Percentiles rank a stretch among this genome's conserved stretches.
phyloP scores from a whole-genome alignment of 179 eudicot genomes.

The Actinidia polygama region DNA sequence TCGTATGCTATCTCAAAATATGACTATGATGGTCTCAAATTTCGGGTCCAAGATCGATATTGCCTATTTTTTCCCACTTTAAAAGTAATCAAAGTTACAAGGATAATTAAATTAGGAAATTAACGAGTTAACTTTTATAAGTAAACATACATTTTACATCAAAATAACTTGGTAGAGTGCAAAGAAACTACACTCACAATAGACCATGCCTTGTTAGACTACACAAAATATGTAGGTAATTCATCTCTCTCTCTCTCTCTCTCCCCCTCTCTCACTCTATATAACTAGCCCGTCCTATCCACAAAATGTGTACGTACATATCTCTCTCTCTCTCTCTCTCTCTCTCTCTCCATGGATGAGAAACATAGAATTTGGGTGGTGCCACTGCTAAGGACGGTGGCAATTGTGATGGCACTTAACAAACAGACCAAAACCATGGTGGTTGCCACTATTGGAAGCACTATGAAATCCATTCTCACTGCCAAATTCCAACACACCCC shows the following conservation, averaged over 20 bases:
- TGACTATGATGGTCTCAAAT: too few relatives aligned
- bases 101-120: too few relatives aligned
- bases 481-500: conserved; percentile 87
- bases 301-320: background rate
- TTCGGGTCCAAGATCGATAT: too few relatives aligned
- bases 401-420: conserved; percentile 75
- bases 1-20: too few relatives aligned
- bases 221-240: background rate
- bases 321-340: background rate
- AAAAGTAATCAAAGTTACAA: too few relatives aligned
- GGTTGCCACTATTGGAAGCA: conserved; percentile 82
- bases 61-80: too few relatives aligned
- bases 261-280: background rate
- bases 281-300: background rate
- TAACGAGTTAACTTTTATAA: too few relatives aligned
- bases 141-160: too few relatives aligned
- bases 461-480: conserved; percentile 61
- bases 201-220: background rate
- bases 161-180: too few relatives aligned
- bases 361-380: conserved; percentile 18
- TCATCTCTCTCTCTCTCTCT: background rate
- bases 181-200: conserved; percentile 2
- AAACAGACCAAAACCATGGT: conserved; percentile 67
- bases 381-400: conserved; percentile 50
- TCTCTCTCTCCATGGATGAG: conserved; percentile 11